Conservation (phyloP, 2,329 filamentous ascomycete species). For the Fusarium sacchari region DNA sequence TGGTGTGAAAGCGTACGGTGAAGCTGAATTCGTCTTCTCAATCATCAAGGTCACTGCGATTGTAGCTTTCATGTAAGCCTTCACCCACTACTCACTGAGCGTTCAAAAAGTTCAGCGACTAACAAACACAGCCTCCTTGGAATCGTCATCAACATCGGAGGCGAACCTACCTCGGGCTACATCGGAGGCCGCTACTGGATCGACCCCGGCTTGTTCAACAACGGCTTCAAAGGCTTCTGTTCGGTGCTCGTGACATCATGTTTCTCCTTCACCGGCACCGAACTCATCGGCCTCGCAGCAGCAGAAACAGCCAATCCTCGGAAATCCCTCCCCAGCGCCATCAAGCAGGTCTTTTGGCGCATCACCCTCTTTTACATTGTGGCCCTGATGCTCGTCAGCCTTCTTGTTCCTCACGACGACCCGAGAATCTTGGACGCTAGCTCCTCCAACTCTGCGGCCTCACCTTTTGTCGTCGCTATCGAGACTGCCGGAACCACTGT, state of each 20-base stretch:
- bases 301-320: conserved; percentile 82
- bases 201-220: conserved; percentile 82
- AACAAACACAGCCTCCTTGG: conserved; percentile 72
- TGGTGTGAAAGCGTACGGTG: conserved; percentile 89
- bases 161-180: conserved; percentile 76
- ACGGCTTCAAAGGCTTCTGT: conserved; percentile 83
- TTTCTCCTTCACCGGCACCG: conserved; percentile 79
- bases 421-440: conserved; percentile 67
- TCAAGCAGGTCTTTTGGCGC: conserved; percentile 96
- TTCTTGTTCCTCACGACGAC: conserved; percentile 81
- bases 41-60: conserved; percentile 87
- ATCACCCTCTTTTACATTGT: conserved; percentile 91
- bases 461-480: conserved; percentile 93
- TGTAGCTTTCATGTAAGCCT: conserved; percentile 84
- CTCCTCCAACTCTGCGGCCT: conserved; percentile 74
- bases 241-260: conserved; percentile 79
- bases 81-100: rapidly evolving
- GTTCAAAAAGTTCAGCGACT: background rate
- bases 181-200: conserved; percentile 83
- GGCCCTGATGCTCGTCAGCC: conserved; percentile 80
- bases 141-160: conserved; percentile 84
- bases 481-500: conserved; percentile 82
- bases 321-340: conserved; percentile 85
- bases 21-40: conserved; percentile 88
- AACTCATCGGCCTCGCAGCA: conserved; percentile 78